Evolutionary conservation across 1,284 basidiomycete species (phyloP).

Genomic region (Cystobasidium pallidum): DNA sequence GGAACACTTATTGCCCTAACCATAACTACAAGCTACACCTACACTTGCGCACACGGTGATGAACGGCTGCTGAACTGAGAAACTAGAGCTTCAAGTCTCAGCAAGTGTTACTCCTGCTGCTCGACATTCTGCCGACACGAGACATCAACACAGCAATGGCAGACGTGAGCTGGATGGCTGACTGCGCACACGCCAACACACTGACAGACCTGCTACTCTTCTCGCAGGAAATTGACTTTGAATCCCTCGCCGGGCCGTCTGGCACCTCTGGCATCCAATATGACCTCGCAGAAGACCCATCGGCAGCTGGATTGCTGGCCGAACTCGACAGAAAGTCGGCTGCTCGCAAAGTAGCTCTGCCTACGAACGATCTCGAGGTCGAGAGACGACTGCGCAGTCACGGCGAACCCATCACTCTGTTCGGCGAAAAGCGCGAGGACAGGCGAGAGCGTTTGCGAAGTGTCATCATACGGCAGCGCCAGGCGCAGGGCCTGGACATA

Average conservation of each 20-base stretch:
- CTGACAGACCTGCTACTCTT: neutral
- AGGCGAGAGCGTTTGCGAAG: conserved; percentile 90
- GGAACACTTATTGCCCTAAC: neutral
- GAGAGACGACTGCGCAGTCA: conserved; percentile 84
- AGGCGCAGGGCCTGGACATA: conserved; percentile 66
- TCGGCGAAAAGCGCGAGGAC: conserved; percentile 78
- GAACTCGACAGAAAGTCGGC: conserved; percentile 95
- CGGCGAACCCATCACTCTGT: conserved; percentile 93
- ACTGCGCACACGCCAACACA: neutral
- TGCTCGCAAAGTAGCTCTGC: conserved; percentile 89
- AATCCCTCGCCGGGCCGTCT: conserved; percentile 38
- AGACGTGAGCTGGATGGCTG: neutral
- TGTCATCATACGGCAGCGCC: conserved; percentile 77
- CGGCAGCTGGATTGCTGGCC: conserved; percentile 43
- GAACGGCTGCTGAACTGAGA: too few relatives aligned
- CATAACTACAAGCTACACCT: too few relatives aligned
- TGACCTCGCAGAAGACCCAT: conserved; percentile 43
- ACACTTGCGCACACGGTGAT: too few relatives aligned
- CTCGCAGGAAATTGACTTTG: conserved; percentile 41
- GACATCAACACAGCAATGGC: conserved; percentile 6
- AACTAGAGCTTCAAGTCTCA: too few relatives aligned
- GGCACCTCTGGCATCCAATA: conserved; percentile 28
- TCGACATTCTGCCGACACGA: too few relatives aligned
- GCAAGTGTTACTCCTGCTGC: too few relatives aligned
- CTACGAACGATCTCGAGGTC: conserved; percentile 93